These are phyloP conservation scores for Dictyostelium capitatum DNA, from an alignment of 78 protist species.

Conservation along the genomic window DNA sequence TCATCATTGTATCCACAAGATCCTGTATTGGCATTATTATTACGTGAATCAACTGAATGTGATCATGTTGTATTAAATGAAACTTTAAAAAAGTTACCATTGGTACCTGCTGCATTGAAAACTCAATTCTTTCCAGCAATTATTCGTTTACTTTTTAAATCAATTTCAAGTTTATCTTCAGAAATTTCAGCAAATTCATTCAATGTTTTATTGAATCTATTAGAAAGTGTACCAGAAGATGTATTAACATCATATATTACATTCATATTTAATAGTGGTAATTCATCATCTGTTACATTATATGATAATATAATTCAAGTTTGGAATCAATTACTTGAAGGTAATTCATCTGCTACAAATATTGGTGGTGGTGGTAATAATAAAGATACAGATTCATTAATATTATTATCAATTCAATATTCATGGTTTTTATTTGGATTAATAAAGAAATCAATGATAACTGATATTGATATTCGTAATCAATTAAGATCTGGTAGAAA, in stretches of 20 bases:
- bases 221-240: constrained; percentile 42
- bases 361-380: too few species aligned
- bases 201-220: constrained; percentile 11
- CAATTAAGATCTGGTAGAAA: constrained; percentile 39
- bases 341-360: neutral
- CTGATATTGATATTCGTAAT: constrained; percentile 29
- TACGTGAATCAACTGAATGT: neutral
- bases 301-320: constrained; percentile 42
- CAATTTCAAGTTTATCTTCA: neutral
- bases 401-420: constrained; percentile 37
- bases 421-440: constrained; percentile 81
- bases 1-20: constrained; percentile 78
- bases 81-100: constrained; percentile 21
- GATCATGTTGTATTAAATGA: constrained; percentile 31
- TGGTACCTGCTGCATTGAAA: constrained; percentile 24
- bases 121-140: constrained; percentile 55
- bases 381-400: neutral
- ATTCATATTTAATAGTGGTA: constrained; percentile 19
- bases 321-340: constrained; percentile 50
- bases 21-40: constrained; percentile 1
- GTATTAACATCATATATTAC: neutral
- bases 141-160: constrained; percentile 38
- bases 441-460: constrained; percentile 73
- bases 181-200: constrained; percentile 17
- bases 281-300: neutral